Evolutionary conservation across 1,284 basidiomycete genomes (phyloP), one percentile per base, ranked within the genome.

Genomic region (Ustilago hordei): DNA sequence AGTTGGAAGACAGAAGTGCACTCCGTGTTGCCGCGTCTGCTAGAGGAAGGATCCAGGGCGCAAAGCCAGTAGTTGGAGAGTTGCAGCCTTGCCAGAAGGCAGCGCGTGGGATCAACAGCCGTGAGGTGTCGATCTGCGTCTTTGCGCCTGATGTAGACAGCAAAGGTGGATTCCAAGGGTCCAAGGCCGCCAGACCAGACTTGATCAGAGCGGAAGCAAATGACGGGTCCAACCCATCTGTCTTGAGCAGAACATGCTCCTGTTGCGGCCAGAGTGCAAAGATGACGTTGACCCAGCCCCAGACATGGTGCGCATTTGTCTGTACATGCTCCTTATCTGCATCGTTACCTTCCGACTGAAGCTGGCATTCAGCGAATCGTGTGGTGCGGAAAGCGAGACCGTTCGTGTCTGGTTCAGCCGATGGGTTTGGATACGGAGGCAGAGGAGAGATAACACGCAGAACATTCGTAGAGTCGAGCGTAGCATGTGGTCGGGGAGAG

Each of bases 331-430:
- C 32, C 8, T 4, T 15, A 32, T 34, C 17, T 7, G 60, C 2
- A 31, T 31, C 23, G 12, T 17, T 41, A 17, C 47, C 28, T 11
- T 53, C 8, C 3, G 50, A 23, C 7, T 38, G 55, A 48, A 69
- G 38, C 28, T 47, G 48, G 28, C 38, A 34, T 36, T 73, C 53
- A 12, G 78, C 76, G 23, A 75, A 76, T 2, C 82, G 71, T 23
- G 59, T 41, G 7, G 65, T 60, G 15, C 82, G 72, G 45, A 69
- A 71, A 2, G 66, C 69, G 6, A 80, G 57, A 35, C 78, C 71
- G 64, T 84, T 81, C 54, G 81, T 82, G 55, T 83, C 75, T 2
- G 82, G 81, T 55, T 84, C 82, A n/a, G 81, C 61, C 3, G 78
- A 60, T 8, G 77, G 63, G 45, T 68, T 70, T 1, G 75, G 62